Evolutionary conservation across 345 rosid species (phyloP).

Genomic region (Brassica carinata): DNA sequence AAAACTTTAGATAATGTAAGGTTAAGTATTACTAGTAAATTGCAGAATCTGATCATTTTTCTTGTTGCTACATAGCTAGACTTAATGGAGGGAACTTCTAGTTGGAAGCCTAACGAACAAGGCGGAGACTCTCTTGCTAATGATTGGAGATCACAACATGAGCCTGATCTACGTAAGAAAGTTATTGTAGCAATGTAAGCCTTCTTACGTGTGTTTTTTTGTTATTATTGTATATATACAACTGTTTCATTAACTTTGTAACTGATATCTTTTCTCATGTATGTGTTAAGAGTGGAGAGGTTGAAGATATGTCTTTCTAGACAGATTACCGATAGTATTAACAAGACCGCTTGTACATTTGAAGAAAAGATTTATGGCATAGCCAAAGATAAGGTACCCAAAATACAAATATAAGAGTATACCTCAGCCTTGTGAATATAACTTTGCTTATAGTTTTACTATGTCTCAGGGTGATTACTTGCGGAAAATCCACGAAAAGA

Average conservation of each 20-base stretch:
- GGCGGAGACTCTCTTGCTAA: conserved; percentile 49
- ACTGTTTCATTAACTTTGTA: not conserved
- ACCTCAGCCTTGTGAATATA: not conserved
- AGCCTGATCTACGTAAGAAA: conserved; percentile 48
- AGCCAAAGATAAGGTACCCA: not conserved
- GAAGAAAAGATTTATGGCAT: not conserved
- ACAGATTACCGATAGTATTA: not conserved
- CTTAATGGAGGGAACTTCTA: conserved; percentile 44
- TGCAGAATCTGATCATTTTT: not conserved
- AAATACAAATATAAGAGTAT: not conserved
- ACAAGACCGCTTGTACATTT: not conserved
- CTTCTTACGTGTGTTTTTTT: not conserved
- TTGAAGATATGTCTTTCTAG: not conserved
- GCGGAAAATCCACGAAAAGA: not conserved
- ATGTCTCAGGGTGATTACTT: not conserved
- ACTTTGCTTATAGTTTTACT: not conserved
- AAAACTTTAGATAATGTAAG: not conserved
- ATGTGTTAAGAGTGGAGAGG: not conserved
- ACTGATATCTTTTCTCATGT: not conserved
- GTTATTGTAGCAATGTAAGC: conserved; percentile 61
- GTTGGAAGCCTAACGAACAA: conserved; percentile 45
- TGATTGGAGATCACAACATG: conserved; percentile 70
- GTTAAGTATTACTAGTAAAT: not conserved
- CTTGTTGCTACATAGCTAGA: not conserved
- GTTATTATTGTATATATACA: not conserved